Evolutionary conservation across 331 rosid genomes (phyloP).

Genomic region (Cucumis variabilis): DNA sequence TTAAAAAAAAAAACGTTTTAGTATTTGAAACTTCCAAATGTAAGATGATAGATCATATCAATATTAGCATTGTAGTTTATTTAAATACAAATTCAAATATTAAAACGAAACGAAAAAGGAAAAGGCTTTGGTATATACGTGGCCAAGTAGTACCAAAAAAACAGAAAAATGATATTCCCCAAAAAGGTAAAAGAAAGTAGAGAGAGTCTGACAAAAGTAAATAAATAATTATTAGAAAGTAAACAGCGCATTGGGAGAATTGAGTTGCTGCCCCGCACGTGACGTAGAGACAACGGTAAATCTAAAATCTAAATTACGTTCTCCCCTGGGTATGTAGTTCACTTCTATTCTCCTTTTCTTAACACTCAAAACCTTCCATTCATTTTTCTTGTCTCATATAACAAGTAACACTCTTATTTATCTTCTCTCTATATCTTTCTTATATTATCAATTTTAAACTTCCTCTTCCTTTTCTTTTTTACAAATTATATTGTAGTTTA

Average conservation of each 20-base stretch:
- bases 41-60: too few relatives aligned
- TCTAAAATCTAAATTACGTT: too few relatives aligned
- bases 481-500: too few relatives aligned
- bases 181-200: neutral
- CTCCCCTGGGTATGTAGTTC: neutral
- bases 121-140: neutral
- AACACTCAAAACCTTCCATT: neutral
- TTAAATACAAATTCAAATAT: neutral
- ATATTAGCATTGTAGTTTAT: neutral
- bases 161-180: conserved; percentile 18
- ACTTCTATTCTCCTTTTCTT: neutral
- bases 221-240: neutral
- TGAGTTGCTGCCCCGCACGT: conserved; percentile 30
- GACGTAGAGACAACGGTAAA: neutral
- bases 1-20: too few relatives aligned
- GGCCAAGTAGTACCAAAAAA: neutral
- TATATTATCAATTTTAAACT: too few relatives aligned
- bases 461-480: too few relatives aligned
- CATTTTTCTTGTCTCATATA: neutral
- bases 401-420: too few relatives aligned
- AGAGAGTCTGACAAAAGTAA: neutral
- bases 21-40: too few relatives aligned
- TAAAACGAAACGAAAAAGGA: too few relatives aligned
- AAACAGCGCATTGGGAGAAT: neutral
- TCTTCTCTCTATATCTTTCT: too few relatives aligned